phyloP scores from a whole-genome alignment of 2,329 filamentous ascomycete genomes.

The Albifimbria verrucaria region DNA sequence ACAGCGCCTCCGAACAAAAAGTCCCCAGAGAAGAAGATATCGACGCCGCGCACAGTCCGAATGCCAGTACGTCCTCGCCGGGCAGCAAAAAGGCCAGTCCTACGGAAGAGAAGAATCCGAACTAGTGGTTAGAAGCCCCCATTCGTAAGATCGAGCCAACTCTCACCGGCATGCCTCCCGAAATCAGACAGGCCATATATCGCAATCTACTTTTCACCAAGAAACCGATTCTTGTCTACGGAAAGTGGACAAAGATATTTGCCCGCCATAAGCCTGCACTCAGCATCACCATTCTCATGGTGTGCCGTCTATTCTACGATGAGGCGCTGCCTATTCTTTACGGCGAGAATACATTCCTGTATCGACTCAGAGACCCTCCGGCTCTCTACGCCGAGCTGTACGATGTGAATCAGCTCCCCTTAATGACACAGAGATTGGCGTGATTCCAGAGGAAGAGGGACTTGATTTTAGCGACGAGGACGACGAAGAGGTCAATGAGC shows the following conservation, averaged over 20 bases:
- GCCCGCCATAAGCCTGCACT: constrained; percentile 25
- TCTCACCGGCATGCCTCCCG: constrained; percentile 17
- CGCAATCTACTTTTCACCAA: constrained; percentile 26
- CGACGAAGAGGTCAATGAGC: not conserved
- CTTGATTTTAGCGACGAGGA: too few species aligned
- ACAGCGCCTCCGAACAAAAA: too few species aligned
- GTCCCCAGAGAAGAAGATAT: too few species aligned
- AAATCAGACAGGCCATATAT: constrained; percentile 29
- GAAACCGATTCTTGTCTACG: constrained; percentile 28
- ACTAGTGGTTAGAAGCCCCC: not conserved
- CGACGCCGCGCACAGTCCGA: too few species aligned
- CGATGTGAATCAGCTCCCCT: constrained; percentile 11
- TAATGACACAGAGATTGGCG: not conserved
- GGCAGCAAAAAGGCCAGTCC: too few species aligned
- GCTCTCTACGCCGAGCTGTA: constrained; percentile 8
- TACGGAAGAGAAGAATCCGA: too few species aligned
- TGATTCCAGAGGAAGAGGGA: too few species aligned
- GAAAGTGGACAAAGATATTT: constrained; percentile 30
- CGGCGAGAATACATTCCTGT: constrained; percentile 44
- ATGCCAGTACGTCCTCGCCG: too few species aligned
- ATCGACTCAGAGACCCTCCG: constrained; percentile 38
- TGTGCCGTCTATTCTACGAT: constrained; percentile 27
- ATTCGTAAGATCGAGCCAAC: not conserved
- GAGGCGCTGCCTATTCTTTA: constrained; percentile 43
- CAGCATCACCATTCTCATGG: constrained; percentile 32